Base-by-base conservation (phyloP, 768 basidiomycete genomes). In the Psilocybe tampanensis region DNA sequence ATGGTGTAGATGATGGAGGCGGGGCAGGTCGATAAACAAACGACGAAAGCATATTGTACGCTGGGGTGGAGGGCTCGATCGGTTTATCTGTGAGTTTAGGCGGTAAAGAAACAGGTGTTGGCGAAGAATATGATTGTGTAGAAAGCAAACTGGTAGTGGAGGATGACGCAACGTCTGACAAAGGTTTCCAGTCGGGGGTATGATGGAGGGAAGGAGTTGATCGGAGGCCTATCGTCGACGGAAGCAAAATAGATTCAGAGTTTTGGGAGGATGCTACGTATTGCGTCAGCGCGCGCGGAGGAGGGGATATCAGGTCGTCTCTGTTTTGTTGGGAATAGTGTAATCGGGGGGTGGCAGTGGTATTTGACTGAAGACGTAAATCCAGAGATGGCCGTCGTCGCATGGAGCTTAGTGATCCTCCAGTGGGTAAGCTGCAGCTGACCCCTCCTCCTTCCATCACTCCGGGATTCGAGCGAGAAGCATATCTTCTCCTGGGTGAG, bases 281-380 rank as follows among this genome's bases (percentile, higher is more conserved):
- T 68, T 90, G 86, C 1, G 91, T 92, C 34, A 93, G 65, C 2
- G 91, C 89, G 36, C 89, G 80, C 1, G 91, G 89, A 8, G 91
- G 80, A 23, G 85, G 88, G 0, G 89, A 73, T 52, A 92, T 72
- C 26, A 90, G 79, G 45, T 79, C 70, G 41, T 77, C 76, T 22
- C 86, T 81, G 43, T 77, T 74, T 52, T 80, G 80, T 44, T 72
- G 74, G 1, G 83, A 82, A 36, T 83, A 78, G 52, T 77, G 78
- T 18, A 90, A 71, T 19, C 82, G 77, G 13, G 82, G 74, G 15
- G 68, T 64, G 32, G 58, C 54, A 13, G 53, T 52, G 8, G 59
- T 54, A 44, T 44, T 63, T 49, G 58, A 62, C 26, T 60, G 68
- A 53, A 60, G 60, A 23, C 57, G 72, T 49, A 73, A 66, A 56